phyloP scores from a whole-genome alignment of 441 rosid genomes.

The Erysimum pusillum region DNA sequence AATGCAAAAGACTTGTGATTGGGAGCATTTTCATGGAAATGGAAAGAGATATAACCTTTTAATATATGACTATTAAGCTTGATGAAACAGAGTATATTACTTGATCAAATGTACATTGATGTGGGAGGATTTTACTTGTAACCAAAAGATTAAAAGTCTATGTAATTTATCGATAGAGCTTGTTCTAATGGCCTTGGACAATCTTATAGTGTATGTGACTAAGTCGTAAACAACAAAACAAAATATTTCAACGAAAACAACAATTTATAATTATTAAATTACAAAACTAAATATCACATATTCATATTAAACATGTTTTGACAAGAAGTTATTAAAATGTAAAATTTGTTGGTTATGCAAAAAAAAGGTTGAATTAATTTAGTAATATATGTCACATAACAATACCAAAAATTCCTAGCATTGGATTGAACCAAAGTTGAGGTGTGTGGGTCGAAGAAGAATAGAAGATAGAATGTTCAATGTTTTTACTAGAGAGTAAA shows the following conservation, averaged over 20 bases:
- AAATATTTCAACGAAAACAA: neutral
- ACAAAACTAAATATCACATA: neutral
- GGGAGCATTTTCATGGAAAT: constrained; percentile 9
- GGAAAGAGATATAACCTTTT: neutral
- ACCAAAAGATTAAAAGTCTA: constrained; percentile 4
- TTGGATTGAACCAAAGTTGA: neutral
- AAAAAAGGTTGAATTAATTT: too few species aligned
- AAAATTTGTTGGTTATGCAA: neutral
- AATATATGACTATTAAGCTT: constrained; percentile 3
- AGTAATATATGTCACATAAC: neutral
- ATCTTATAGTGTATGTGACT: neutral
- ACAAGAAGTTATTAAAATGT: neutral
- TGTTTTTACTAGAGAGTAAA: too few species aligned
- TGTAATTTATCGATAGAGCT: constrained; percentile 8
- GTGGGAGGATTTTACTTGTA: constrained; percentile 18
- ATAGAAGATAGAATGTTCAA: too few species aligned
- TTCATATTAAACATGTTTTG: neutral
- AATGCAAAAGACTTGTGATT: constrained; percentile 10
- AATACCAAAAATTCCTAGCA: neutral
- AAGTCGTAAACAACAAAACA: neutral
- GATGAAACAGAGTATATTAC: constrained; percentile 30
- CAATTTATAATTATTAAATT: neutral
- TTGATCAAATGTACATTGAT: constrained; percentile 25
- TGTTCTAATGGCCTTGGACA: constrained; percentile 15
- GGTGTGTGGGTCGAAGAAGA: too few species aligned